Evolutionary conservation across 2,329 filamentous ascomycete genomes (phyloP).

Genomic region (Fusarium sp.): DNA sequence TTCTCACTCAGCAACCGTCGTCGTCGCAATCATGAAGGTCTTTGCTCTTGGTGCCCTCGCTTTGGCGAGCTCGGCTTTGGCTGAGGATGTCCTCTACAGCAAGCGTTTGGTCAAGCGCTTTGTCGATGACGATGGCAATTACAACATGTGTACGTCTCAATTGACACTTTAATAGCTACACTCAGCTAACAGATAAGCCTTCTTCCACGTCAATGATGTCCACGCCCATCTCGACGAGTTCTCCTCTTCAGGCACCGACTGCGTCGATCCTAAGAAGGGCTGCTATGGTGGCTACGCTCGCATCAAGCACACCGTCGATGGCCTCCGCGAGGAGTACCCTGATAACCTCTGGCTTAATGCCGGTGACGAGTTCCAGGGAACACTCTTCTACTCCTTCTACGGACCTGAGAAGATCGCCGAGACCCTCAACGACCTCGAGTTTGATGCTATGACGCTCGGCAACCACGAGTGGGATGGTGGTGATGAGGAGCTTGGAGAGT

Average conservation of each 20-base stretch:
- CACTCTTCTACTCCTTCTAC: conserved; percentile 75
- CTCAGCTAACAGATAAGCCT: conserved; percentile 52
- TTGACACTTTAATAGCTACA: background rate
- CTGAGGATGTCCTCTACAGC: conserved; percentile 63
- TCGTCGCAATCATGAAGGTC: conserved; percentile 35
- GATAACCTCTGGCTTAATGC: conserved; percentile 73
- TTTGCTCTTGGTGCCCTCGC: conserved; percentile 39
- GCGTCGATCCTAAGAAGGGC: conserved; percentile 64
- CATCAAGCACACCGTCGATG: conserved; percentile 70
- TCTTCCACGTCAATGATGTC: conserved; percentile 78
- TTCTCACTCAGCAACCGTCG: background rate
- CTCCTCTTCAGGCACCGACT: conserved; percentile 71
- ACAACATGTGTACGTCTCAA: conserved; percentile 60
- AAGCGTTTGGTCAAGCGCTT: conserved; percentile 62
- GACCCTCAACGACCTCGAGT: conserved; percentile 73
- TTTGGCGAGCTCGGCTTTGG: conserved; percentile 45
- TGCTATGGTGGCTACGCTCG: conserved; percentile 75
- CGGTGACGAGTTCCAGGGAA: conserved; percentile 78
- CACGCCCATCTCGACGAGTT: conserved; percentile 76
- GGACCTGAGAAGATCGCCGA: conserved; percentile 76
- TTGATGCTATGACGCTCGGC: conserved; percentile 75
- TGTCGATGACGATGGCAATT: conserved; percentile 61
- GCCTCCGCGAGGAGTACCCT: conserved; percentile 66
- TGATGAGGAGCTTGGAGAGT: conserved; percentile 71
- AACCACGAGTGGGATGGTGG: conserved; percentile 77